A percentile compares a stretch with the other conserved stretches of the same genome.
Evolutionary conservation across 805 yeast genomes (phyloP).

Genomic region (Scheffersomyces amazonensis): DNA sequence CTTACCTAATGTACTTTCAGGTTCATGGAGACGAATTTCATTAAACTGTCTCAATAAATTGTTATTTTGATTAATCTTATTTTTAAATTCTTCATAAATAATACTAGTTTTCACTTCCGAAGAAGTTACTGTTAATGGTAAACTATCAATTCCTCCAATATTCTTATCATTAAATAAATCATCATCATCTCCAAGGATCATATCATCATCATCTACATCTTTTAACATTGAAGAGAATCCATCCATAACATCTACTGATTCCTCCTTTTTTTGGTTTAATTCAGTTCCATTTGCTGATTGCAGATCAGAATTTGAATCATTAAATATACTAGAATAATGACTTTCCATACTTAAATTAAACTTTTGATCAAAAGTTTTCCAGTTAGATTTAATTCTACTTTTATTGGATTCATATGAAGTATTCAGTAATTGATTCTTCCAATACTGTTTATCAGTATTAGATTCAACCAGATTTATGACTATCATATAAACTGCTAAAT

Average conservation of each 20-base stretch:
- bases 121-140: neutral
- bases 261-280: neutral
- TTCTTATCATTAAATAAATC: conserved; percentile 12
- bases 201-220: conserved; percentile 8
- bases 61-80: neutral
- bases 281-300: neutral
- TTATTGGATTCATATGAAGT: neutral
- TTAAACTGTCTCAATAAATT: neutral
- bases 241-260: neutral
- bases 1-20: conserved; percentile 2
- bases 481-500: conserved; percentile 16
- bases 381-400: neutral
- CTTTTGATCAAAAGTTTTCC: conserved; percentile 1
- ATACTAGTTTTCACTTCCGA: neutral
- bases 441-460: conserved; percentile 16
- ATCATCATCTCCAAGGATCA: conserved; percentile 11
- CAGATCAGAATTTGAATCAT: conserved; percentile 8
- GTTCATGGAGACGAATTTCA: neutral
- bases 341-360: conserved; percentile 18
- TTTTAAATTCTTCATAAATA: neutral
- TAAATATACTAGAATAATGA: conserved; percentile 28
- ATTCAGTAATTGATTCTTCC: conserved; percentile 14
- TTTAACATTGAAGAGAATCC: neutral
- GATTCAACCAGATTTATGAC: conserved; percentile 14
- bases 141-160: neutral